Percentiles rank a stretch among this genome's conserved stretches.
phyloP scores from a whole-genome alignment of 352 stramenopile species.

The Pythium aquatile region DNA sequence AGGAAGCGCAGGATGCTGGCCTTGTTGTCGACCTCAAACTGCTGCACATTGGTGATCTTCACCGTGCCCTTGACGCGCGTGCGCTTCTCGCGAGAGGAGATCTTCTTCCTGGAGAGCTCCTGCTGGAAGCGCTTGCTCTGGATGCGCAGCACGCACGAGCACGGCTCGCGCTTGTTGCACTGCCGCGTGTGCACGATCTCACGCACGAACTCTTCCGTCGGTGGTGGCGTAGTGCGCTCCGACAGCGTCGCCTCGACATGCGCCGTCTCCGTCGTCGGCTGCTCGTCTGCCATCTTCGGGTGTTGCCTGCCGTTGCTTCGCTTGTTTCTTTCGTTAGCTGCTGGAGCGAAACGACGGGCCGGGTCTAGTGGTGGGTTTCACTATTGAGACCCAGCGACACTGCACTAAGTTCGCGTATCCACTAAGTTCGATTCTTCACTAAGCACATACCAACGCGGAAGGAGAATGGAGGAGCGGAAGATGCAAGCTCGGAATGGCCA shows the following conservation, averaged over 20 bases:
- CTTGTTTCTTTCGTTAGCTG: conserved; percentile 4
- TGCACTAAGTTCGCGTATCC: not conserved
- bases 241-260: not conserved
- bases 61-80: conserved; percentile 10
- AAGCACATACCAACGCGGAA: no score
- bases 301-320: not conserved
- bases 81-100: not conserved
- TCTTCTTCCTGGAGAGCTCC: conserved; percentile 40
- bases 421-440: not conserved
- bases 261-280: conserved; percentile 10
- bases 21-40: conserved; percentile 54
- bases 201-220: not conserved
- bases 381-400: not conserved
- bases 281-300: not conserved
- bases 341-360: not conserved
- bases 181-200: conserved; percentile 51
- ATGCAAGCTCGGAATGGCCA: no score
- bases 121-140: conserved; percentile 72
- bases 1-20: conserved; percentile 50
- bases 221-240: conserved; percentile 8
- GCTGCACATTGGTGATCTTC: conserved; percentile 46
- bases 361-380: not conserved
- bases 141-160: conserved; percentile 64
- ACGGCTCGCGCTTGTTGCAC: conserved; percentile 64
- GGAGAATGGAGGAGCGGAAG: no score